Conservation (phyloP, 2,329 filamentous ascomycete species). For the Penicillium concentricum region DNA sequence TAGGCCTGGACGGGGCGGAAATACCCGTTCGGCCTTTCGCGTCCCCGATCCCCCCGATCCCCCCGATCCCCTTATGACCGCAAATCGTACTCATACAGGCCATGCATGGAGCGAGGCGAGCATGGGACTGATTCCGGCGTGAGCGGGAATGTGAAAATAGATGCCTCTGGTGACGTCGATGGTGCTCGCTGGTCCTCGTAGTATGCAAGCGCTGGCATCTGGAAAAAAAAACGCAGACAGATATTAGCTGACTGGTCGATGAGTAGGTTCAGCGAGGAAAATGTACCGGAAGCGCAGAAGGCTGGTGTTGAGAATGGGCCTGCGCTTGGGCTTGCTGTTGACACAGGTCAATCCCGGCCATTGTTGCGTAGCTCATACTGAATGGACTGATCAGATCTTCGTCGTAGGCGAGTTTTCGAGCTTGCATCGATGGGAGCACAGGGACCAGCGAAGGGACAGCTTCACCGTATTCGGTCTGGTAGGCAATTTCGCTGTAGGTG, state of each 20-base stretch:
- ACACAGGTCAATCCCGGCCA: slow-evolving; percentile 56
- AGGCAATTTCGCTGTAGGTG: slow-evolving; percentile 35
- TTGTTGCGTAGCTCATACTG: slow-evolving; percentile 60
- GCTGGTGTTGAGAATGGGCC: slow-evolving; percentile 31
- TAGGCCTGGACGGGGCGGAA: slow-evolving; percentile 4
- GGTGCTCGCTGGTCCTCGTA: slow-evolving; percentile 42
- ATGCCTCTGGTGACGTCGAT: slow-evolving; percentile 43
- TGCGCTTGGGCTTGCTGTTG: slow-evolving; percentile 31
- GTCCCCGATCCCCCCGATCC: neutral
- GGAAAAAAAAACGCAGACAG: slow-evolving; percentile 11
- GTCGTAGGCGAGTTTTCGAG: slow-evolving; percentile 52
- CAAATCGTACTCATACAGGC: slow-evolving; percentile 26
- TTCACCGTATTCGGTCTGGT: slow-evolving; percentile 41
- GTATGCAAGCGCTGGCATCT: slow-evolving; percentile 30
- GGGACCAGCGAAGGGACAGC: slow-evolving; percentile 47
- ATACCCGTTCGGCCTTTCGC: slow-evolving; percentile 1
- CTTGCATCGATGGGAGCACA: slow-evolving; percentile 49
- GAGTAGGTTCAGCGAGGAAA: slow-evolving; percentile 32
- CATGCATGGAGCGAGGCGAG: slow-evolving; percentile 38
- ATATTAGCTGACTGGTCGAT: slow-evolving; percentile 31
- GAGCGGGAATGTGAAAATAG: slow-evolving; percentile 40
- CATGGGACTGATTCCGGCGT: slow-evolving; percentile 44
- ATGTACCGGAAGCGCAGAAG: slow-evolving; percentile 45
- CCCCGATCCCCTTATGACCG: slow-evolving; percentile 10
- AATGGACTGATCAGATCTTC: slow-evolving; percentile 59